A percentile compares a stretch with the other conserved stretches of the same genome.
Conservation (phyloP, 352 stramenopile genomes). For the Globisporangium cederbergense region DNA sequence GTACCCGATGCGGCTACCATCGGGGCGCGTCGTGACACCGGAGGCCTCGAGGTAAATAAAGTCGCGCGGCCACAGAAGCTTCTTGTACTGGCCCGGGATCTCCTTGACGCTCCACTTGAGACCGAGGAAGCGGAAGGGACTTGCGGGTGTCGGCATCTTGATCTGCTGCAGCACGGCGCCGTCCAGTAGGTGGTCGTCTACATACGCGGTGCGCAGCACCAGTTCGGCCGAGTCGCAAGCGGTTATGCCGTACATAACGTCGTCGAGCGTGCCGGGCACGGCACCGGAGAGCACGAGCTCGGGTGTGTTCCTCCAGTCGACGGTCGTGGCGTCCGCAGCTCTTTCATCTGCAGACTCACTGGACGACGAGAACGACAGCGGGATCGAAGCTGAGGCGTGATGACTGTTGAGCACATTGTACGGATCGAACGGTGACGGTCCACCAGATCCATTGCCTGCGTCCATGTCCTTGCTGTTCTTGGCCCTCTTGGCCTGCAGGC, state of each 20-base stretch:
- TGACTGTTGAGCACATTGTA: neutral
- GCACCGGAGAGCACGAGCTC: slow-evolving; percentile 26
- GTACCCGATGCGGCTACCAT: slow-evolving; percentile 19
- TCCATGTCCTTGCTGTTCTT: slow-evolving; percentile 5
- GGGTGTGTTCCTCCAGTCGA: slow-evolving; percentile 9
- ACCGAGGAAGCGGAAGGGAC: slow-evolving; percentile 32
- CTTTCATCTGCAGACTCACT: slow-evolving; percentile 4
- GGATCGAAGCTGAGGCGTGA: neutral
- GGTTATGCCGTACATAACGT: slow-evolving; percentile 37
- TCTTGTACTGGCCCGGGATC: slow-evolving; percentile 17
- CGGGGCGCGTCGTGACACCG: neutral
- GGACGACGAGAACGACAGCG: slow-evolving; percentile 7
- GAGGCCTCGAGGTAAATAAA: slow-evolving; percentile 20
- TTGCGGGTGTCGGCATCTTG: slow-evolving; percentile 13
- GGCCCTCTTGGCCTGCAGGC: slow-evolving; percentile 3
- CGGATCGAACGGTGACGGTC: neutral
- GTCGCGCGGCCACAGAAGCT: slow-evolving; percentile 24
- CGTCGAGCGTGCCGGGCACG: slow-evolving; percentile 25
- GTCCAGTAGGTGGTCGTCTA: slow-evolving; percentile 27
- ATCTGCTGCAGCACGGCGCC: slow-evolving; percentile 24
- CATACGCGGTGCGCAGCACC: slow-evolving; percentile 28
- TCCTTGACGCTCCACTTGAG: slow-evolving; percentile 30
- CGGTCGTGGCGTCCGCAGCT: slow-evolving; percentile 9
- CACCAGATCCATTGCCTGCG: neutral
- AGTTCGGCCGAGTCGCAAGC: slow-evolving; percentile 26